Base-by-base conservation (phyloP, 345 rosid species). In the Syzygium jambos region DNA sequence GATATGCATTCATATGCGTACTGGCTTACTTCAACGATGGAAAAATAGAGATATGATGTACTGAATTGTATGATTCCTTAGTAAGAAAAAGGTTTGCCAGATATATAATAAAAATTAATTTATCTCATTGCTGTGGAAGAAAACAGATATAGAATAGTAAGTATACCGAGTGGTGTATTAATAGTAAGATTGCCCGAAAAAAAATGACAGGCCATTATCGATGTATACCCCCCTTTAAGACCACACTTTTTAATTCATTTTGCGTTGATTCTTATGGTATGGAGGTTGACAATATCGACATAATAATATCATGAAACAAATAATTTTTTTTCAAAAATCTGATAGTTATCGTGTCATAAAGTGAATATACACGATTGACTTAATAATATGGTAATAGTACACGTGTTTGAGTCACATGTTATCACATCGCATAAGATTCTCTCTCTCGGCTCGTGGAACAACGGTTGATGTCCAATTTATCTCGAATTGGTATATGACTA, bases 351-450 rank as follows among this genome's bases (percentile, higher is more conserved):
- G 9, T 11, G 0, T 68, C 7, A 0, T 30, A 4, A 68, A 34
- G 9, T 34, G 25, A 22, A 34, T 30, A 8, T 12, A 17, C 22
- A 17, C 17, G 25, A 34, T 68, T 1, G 1, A 34, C 23, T 68
- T 68, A 23, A 68, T 68, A 68, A 21, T 4, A 34, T 34, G 2
- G 1, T 68, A 34, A 2, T 17, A 68, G 21, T 68, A 68, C 13
- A 34, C 7, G 1, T 4, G 0, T 34, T 68, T 25, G 7, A 0
- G 1, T 34, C 78, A 30, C 3, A 8, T 30, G 41, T 65, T 65
- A 29, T 65, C 78, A 61, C 73, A 27, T 61, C 0, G 9, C 73
- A 5, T n/a, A n/a, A 61, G 34, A 12, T 65, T 30, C 22, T 65
- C 63, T 57, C 38, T 30, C 22, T 65, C 1, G 43, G 78, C 41